A percentile compares a stretch with the other conserved stretches of the same genome.
Conservation (phyloP, 345 rosid species). For the Arabis alpina region DNA sequence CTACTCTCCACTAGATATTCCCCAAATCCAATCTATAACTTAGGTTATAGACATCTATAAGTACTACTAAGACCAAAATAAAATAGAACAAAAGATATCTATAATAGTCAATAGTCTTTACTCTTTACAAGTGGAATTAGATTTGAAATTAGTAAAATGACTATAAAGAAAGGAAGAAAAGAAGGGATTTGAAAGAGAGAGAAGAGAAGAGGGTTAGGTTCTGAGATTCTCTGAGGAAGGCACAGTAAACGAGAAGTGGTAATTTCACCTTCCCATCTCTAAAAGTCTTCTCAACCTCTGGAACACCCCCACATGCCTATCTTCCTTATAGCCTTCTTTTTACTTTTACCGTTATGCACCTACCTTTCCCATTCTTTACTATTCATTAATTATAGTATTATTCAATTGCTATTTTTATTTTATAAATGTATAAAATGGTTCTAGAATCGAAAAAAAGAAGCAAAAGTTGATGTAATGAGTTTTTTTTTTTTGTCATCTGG, state of each 20-base stretch:
- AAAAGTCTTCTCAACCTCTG: slow-evolving; percentile 35
- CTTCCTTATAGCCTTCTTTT: slow-evolving; percentile 24
- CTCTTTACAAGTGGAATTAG: neutral
- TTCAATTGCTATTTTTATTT: too few species aligned
- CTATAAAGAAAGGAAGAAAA: neutral
- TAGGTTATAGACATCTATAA: neutral
- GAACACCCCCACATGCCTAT: slow-evolving; percentile 39
- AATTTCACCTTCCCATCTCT: slow-evolving; percentile 32
- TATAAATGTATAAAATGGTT: too few species aligned
- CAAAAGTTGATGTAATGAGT: too few species aligned
- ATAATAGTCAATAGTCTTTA: neutral
- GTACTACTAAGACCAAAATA: neutral
- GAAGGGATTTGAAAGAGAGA: slow-evolving; percentile 24
- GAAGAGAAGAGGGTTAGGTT: neutral
- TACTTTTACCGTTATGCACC: slow-evolving; percentile 38
- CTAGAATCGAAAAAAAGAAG: too few species aligned
- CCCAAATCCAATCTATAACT: neutral
- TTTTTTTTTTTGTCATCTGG: too few species aligned
- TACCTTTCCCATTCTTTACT: too few species aligned
- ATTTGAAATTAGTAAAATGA: neutral
- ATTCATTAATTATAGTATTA: too few species aligned
- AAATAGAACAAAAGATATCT: neutral
- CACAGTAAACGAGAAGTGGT: slow-evolving; percentile 30
- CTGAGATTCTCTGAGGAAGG: slow-evolving; percentile 29
- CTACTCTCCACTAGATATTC: slow-evolving; percentile 1